phyloP scores from a whole-genome alignment of 2,329 filamentous ascomycete species.

The Colletotrichum liaoningense region DNA sequence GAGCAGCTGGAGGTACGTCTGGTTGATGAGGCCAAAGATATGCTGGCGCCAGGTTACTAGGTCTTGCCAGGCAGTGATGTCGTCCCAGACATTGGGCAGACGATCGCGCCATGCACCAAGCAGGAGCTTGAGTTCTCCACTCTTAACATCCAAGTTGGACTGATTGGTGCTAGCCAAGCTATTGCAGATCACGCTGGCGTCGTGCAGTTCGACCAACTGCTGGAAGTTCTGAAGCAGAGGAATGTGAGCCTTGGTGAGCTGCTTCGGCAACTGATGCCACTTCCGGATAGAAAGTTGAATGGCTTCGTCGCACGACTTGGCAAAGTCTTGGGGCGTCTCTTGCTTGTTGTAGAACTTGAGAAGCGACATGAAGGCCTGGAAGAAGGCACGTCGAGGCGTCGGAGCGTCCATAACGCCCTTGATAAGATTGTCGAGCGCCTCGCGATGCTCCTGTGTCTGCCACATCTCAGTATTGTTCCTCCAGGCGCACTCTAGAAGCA shows the following conservation, averaged over 20 bases:
- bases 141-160: conserved; percentile 90
- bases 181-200: conserved; percentile 95
- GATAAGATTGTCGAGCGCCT: conserved; percentile 91
- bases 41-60: conserved; percentile 99
- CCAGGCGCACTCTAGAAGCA: conserved; percentile 96
- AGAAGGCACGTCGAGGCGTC: conserved; percentile 92
- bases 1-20: conserved; percentile 87
- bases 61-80: conserved; percentile 99
- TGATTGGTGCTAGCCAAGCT: conserved; percentile 88
- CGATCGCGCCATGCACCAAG: conserved; percentile 96
- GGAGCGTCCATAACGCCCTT: conserved; percentile 98
- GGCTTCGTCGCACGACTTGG: conserved; percentile 91
- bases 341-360: conserved; percentile 94
- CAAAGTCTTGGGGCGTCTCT: conserved; percentile 84
- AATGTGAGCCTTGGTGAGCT: conserved; percentile 94
- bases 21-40: conserved; percentile 97
- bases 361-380: conserved; percentile 97
- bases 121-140: conserved; percentile 92
- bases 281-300: conserved; percentile 97
- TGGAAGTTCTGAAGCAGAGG: conserved; percentile 98
- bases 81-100: conserved; percentile 97
- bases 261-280: conserved; percentile 97
- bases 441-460: conserved; percentile 86
- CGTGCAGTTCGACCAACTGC: conserved; percentile 95
- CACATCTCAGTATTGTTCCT: conserved; percentile 95